These are phyloP conservation scores for Brasilioporus rufonigricans DNA, from an alignment of 768 basidiomycete species.

Conservation along the genomic window DNA sequence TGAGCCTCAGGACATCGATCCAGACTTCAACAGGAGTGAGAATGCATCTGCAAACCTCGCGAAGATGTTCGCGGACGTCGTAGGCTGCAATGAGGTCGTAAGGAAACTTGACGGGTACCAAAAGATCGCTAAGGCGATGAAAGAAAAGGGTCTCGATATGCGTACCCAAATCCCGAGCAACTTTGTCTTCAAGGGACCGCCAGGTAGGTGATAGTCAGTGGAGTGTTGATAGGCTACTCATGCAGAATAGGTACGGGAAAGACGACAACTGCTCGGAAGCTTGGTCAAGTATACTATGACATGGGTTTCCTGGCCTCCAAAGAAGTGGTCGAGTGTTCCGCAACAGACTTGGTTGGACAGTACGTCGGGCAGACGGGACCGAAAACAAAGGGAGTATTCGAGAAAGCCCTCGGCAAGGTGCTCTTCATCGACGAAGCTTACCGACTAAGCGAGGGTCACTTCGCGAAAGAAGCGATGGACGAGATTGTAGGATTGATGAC, in stretches of 20 bases:
- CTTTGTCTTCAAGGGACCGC: constrained; percentile 74
- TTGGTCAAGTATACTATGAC: constrained; percentile 63
- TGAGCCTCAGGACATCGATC: constrained; percentile 59
- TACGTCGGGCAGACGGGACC: constrained; percentile 75
- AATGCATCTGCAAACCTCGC: constrained; percentile 51
- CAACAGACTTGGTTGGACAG: constrained; percentile 67
- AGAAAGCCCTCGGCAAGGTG: constrained; percentile 65
- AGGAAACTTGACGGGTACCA: constrained; percentile 50
- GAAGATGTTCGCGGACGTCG: constrained; percentile 60
- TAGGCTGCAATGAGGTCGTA: constrained; percentile 58
- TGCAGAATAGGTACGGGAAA: constrained; percentile 56
- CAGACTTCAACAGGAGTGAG: constrained; percentile 50
- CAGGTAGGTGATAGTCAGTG: constrained; percentile 38
- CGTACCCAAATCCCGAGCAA: constrained; percentile 54
- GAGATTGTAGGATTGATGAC: constrained; percentile 70
- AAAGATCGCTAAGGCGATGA: constrained; percentile 44
- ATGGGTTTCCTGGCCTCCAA: constrained; percentile 54
- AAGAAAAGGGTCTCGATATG: constrained; percentile 41
- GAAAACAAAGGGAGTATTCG: constrained; percentile 58
- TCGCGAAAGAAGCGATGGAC: constrained; percentile 72
- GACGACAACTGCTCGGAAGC: constrained; percentile 60
- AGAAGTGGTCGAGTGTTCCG: constrained; percentile 67
- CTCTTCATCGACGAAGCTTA: constrained; percentile 78
- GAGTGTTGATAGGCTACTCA: neutral
- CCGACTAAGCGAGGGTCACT: constrained; percentile 57